phyloP scores from a whole-genome alignment of 2,329 filamentous ascomycete genomes.

The Fonsecaea nubica region DNA sequence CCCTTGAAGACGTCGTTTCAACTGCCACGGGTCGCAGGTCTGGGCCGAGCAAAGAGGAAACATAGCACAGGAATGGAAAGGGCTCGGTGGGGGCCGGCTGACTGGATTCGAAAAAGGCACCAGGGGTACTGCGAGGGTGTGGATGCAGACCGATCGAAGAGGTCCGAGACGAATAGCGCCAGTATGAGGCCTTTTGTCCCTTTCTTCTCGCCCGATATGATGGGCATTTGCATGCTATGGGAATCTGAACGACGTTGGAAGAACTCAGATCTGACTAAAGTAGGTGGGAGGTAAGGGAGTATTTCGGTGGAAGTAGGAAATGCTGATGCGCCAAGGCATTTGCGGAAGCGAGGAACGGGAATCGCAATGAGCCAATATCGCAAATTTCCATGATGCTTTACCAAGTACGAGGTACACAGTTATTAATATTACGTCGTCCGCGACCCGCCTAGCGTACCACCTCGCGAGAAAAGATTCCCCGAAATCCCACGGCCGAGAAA shows the following conservation, averaged over 20 bases:
- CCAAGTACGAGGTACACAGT: background rate
- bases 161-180: constrained; percentile 2
- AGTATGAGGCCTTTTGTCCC: constrained; percentile 19
- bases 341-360: constrained; percentile 4
- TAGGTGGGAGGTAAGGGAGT: background rate
- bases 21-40: background rate
- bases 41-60: background rate
- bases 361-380: constrained; percentile 1
- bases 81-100: constrained; percentile 24
- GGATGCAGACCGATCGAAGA: background rate
- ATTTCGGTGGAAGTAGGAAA: constrained; percentile 6
- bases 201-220: background rate
- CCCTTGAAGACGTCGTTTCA: background rate
- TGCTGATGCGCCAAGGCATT: constrained; percentile 4
- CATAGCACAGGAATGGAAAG: constrained; percentile 5
- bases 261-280: background rate
- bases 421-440: background rate
- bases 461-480: background rate
- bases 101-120: constrained; percentile 8
- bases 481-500: background rate
- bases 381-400: background rate
- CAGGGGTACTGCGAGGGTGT: background rate
- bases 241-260: constrained; percentile 2
- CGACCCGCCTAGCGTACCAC: background rate
- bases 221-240: background rate